Evolutionary conservation across 2,329 filamentous ascomycete species (phyloP), one percentile per base, ranked within the genome.

Genomic region (Monosporascus sp.): DNA sequence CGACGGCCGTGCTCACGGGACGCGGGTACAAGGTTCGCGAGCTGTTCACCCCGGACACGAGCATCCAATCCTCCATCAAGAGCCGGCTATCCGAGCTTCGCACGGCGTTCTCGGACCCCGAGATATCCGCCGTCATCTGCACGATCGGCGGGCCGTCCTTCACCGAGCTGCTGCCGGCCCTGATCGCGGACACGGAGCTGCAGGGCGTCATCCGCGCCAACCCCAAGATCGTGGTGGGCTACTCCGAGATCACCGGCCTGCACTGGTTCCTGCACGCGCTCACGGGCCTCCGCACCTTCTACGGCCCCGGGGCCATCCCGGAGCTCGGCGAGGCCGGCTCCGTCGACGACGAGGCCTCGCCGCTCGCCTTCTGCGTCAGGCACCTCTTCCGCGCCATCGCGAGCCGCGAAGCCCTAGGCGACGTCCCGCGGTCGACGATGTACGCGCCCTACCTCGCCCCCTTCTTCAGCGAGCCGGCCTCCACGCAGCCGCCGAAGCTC

Each of bases 221-320:
- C 46, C 73, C 72, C 36, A 75, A 74, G 62, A 65, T 75, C 20
- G 63, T 75, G 1, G 66, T 74, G 17, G 73, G 73, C 2, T 73
- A 66, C 51, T 73, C 70, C 1, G 73, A 75, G 51, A 74, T 74
- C 50, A 72, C 70, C 1, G 65, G 68, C 34, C 52, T 75, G 37
- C 73, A 75, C 60, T 75, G 73, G 73, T 68, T 70, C 48, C 59
- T 75, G 36, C 54, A 71, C 54, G 66, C 66, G 1, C 25, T 63
- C 11, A 63, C 69, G 0, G 73, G 73, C 0, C 60, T 75, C 37
- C 70, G 72, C 41, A 74, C 72, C 5, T 75, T 75, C 50, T 75
- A 75, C 59, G 73, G 73, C 0, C 73, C 73, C 2, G 65, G 68
- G 3, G 60, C 67, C 2, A 65, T 74, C 47, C 62, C 70, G 1